Percentiles rank a stretch among this genome's conserved stretches.
Conservation (phyloP, 352 stramenopile genomes). For the Phytophthora hibernalis region DNA sequence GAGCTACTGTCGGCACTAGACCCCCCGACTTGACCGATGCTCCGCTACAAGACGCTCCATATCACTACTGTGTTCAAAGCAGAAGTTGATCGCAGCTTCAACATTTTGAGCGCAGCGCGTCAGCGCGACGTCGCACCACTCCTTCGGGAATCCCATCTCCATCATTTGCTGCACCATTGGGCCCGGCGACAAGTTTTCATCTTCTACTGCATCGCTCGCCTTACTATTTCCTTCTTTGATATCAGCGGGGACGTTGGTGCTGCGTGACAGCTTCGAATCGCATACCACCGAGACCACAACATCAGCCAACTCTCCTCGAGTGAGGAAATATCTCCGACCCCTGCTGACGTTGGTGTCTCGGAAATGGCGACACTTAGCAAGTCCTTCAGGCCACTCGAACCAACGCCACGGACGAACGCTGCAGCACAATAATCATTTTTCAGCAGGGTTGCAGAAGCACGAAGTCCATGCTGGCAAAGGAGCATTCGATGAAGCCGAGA, state of each 20-base stretch:
- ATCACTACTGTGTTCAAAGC: slow-evolving; percentile 92
- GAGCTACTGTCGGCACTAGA: slow-evolving; percentile 23
- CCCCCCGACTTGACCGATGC: slow-evolving; percentile 63
- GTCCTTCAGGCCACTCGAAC: slow-evolving; percentile 61
- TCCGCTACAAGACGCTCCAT: slow-evolving; percentile 90
- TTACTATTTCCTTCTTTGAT: slow-evolving; percentile 39
- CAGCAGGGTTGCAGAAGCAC: slow-evolving; percentile 72
- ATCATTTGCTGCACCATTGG: slow-evolving; percentile 93
- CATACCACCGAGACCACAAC: slow-evolving; percentile 81
- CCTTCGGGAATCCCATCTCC: slow-evolving; percentile 94
- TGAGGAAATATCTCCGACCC: slow-evolving; percentile 73
- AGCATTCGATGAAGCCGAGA: slow-evolving; percentile 79
- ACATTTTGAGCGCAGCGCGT: slow-evolving; percentile 89
- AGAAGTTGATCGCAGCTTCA: slow-evolving; percentile 93
- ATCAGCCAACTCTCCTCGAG: slow-evolving; percentile 84
- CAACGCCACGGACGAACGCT: slow-evolving; percentile 70
- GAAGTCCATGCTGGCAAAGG: slow-evolving; percentile 80
- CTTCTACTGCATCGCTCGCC: slow-evolving; percentile 27
- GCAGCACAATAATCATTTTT: slow-evolving; percentile 71
- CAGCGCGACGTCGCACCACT: slow-evolving; percentile 92
- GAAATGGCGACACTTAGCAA: slow-evolving; percentile 76
- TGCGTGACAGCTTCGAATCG: slow-evolving; percentile 58
- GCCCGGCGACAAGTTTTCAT: slow-evolving; percentile 45
- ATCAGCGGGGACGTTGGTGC: slow-evolving; percentile 36
- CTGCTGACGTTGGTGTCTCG: slow-evolving; percentile 71